phyloP scores from a whole-genome alignment of 179 eudicot genomes.

The Silene noctiflora region DNA sequence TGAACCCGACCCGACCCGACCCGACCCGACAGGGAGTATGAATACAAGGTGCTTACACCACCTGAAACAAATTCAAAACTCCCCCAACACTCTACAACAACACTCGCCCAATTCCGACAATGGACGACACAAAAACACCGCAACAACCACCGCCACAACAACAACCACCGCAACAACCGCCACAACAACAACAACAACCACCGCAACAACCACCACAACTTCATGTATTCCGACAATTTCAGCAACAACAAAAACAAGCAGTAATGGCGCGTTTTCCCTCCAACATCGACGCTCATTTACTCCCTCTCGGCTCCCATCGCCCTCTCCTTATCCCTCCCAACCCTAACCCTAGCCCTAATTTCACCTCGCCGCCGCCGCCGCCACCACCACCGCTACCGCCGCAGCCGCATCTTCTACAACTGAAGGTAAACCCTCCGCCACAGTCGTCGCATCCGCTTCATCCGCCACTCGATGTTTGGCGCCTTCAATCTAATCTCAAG shows the following conservation, averaged over 20 bases:
- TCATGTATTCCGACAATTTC: neutral
- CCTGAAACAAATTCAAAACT: neutral
- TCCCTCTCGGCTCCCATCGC: conserved; percentile 33
- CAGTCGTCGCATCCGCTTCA: conserved; percentile 1
- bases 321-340: conserved; percentile 23
- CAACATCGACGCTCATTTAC: conserved; percentile 48
- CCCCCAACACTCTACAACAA: neutral
- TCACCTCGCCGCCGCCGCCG: conserved; percentile 12
- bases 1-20: too few relatives aligned
- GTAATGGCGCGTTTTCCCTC: conserved; percentile 51
- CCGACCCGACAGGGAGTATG: too few relatives aligned
- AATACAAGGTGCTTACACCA: too few relatives aligned
- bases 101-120: neutral
- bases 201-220: neutral
- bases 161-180: conserved; percentile 16
- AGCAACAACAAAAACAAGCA: conserved; percentile 32
- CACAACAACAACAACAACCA: neutral
- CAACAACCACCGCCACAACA: conserved; percentile 19
- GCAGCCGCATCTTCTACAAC: conserved; percentile 27
- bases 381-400: conserved; percentile 21
- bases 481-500: conserved; percentile 67
- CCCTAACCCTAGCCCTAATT: conserved; percentile 27
- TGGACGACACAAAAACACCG: conserved; percentile 39
- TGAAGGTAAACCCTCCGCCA: conserved; percentile 20
- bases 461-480: conserved; percentile 62